These are phyloP conservation scores for Eragrostis nindensis DNA, from an alignment of 176 grass and related monocot genomes.

Conservation along the genomic window DNA sequence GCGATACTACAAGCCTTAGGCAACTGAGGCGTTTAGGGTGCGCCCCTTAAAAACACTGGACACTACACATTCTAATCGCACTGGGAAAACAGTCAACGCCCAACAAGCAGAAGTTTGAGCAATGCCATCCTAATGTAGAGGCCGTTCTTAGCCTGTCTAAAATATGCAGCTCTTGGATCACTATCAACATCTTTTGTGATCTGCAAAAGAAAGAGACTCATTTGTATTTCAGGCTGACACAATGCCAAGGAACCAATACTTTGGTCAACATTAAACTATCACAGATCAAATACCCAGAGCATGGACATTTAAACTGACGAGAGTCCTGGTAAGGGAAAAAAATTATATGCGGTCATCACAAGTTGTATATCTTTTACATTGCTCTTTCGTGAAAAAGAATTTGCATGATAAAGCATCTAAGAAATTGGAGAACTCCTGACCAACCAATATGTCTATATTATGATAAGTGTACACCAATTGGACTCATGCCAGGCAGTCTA, in stretches of 20 bases:
- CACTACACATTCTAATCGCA: conserved; percentile 13
- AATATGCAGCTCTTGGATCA: conserved; percentile 91
- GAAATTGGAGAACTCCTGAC: not conserved
- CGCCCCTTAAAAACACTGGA: too few species aligned
- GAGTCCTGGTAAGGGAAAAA: not conserved
- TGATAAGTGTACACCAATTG: not conserved
- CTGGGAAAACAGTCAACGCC: conserved; percentile 49
- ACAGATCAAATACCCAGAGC: not conserved
- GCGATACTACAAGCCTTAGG: too few species aligned
- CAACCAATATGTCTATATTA: not conserved
- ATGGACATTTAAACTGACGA: not conserved
- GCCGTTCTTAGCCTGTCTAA: conserved; percentile 93
- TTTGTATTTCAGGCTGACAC: not conserved
- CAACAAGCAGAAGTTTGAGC: conserved; percentile 88
- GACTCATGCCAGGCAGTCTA: not conserved
- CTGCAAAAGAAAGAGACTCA: conserved; percentile 36
- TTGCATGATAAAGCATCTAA: not conserved
- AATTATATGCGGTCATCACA: not conserved
- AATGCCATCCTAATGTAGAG: conserved; percentile 97
- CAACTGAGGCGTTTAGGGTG: too few species aligned
- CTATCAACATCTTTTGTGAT: conserved; percentile 73
- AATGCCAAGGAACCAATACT: not conserved
- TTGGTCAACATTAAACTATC: not conserved
- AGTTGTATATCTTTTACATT: not conserved
- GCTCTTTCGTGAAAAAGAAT: not conserved